Evolutionary conservation across 148 eudicot genomes (phyloP).

Genomic region (Pouteria glomerata): DNA sequence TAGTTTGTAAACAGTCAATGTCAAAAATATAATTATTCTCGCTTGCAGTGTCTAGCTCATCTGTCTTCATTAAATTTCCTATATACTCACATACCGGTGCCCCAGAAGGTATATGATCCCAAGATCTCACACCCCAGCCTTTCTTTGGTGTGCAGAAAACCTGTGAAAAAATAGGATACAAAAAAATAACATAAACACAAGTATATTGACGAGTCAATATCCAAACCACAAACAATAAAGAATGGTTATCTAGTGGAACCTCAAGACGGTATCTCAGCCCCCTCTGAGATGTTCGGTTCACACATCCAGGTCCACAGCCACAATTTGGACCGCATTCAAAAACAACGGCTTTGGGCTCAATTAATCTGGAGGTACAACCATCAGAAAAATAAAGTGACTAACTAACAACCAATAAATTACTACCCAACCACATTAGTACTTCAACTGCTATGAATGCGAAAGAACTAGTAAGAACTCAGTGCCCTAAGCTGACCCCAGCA

Average conservation of each 20-base stretch:
- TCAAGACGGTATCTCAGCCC: constrained; percentile 70
- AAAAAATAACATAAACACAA: not conserved
- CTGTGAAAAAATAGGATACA: constrained; percentile 23
- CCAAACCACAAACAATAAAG: not conserved
- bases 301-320: constrained; percentile 70
- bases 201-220: not conserved
- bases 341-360: constrained; percentile 81
- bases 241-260: constrained; percentile 32
- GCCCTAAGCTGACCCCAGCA: too few species aligned
- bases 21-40: constrained; percentile 59
- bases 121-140: constrained; percentile 91
- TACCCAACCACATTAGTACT: too few species aligned
- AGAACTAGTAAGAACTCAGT: too few species aligned
- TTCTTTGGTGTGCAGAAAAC: constrained; percentile 74
- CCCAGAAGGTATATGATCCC: constrained; percentile 77
- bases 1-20: constrained; percentile 75
- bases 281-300: constrained; percentile 69
- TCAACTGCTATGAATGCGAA: too few species aligned
- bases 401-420: not conserved
- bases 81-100: constrained; percentile 71
- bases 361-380: constrained; percentile 38
- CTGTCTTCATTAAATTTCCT: constrained; percentile 56
- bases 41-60: constrained; percentile 41
- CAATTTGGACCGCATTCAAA: constrained; percentile 94
- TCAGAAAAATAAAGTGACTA: not conserved